phyloP scores from a whole-genome alignment of 1,284 basidiomycete species.

The Schizophyllum amplum region DNA sequence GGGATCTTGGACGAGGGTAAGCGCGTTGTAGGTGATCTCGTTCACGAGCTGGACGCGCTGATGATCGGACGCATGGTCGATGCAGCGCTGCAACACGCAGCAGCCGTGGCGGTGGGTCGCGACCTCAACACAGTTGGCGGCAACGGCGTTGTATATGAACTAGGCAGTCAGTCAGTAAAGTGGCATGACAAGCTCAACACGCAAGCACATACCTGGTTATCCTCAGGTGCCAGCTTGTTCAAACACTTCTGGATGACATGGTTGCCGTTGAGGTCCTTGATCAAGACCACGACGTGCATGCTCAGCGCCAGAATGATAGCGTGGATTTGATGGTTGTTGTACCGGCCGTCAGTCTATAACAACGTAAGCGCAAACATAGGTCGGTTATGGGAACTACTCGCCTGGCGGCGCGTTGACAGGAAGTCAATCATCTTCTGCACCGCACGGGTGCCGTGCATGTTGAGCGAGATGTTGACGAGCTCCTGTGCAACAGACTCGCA shows the following conservation, averaged over 20 bases:
- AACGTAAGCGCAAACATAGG: constrained; percentile 29
- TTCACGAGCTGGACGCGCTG: constrained; percentile 96
- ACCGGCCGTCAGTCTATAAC: constrained; percentile 67
- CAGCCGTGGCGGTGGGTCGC: constrained; percentile 99
- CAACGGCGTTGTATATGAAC: constrained; percentile 99
- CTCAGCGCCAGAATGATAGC: constrained; percentile 96
- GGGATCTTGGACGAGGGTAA: constrained; percentile 97
- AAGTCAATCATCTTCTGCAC: constrained; percentile 99
- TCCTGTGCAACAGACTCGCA: constrained; percentile 98
- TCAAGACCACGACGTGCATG: constrained; percentile 96
- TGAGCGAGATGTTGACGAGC: constrained; percentile 95
- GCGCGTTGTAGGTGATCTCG: constrained; percentile 97
- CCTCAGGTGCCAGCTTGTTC: constrained; percentile 95
- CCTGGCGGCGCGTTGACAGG: constrained; percentile 90
- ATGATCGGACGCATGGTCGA: constrained; percentile 95
- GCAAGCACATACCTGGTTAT: constrained; percentile 72
- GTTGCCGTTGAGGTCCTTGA: constrained; percentile 99
- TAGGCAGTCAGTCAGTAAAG: constrained; percentile 21
- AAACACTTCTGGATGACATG: constrained; percentile 99
- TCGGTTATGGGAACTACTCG: constrained; percentile 34
- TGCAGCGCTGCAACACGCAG: constrained; percentile 97
- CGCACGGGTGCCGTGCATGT: constrained; percentile 99
- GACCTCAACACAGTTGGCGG: constrained; percentile 97
- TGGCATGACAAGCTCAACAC: not conserved
- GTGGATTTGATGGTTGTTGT: constrained; percentile 87